Evolutionary conservation across 2,329 filamentous ascomycete genomes (phyloP).

Genomic region (Pyricularia grisea): DNA sequence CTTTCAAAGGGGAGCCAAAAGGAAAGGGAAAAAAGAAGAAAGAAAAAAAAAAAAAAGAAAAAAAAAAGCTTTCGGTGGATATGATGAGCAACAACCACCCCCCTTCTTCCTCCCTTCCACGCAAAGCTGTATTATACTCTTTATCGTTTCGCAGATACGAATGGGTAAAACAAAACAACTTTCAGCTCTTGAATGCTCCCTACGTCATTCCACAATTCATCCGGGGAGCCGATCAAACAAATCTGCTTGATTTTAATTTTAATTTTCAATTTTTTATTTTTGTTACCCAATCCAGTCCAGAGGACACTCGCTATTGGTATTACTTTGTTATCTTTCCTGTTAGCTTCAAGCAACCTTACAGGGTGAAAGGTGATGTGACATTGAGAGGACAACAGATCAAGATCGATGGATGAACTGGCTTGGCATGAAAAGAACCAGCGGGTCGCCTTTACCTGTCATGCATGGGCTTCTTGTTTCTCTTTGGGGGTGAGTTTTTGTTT

Average conservation of each 20-base stretch:
- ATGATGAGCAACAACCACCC: too few species aligned
- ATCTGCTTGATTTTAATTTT: neutral
- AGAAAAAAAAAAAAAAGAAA: too few species aligned
- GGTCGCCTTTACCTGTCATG: neutral
- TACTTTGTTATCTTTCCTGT: neutral
- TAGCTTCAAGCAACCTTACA: neutral
- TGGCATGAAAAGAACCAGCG: neutral
- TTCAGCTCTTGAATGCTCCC: neutral
- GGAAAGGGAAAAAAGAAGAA: too few species aligned
- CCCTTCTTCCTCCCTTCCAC: neutral
- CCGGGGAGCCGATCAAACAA: neutral
- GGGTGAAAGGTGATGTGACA: neutral
- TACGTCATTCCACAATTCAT: neutral
- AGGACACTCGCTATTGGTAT: neutral
- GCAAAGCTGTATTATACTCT: too few species aligned
- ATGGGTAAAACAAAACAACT: too few species aligned
- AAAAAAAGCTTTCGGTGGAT: too few species aligned
- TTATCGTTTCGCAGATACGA: too few species aligned
- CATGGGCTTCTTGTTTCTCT: neutral
- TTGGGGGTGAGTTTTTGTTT: neutral
- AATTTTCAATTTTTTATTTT: too few species aligned
- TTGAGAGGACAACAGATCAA: neutral
- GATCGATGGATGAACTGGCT: neutral
- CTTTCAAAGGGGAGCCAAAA: too few species aligned
- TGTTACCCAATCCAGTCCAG: neutral